phyloP scores from a whole-genome alignment of 257 asterid genomes.

The Misopates orontium region DNA sequence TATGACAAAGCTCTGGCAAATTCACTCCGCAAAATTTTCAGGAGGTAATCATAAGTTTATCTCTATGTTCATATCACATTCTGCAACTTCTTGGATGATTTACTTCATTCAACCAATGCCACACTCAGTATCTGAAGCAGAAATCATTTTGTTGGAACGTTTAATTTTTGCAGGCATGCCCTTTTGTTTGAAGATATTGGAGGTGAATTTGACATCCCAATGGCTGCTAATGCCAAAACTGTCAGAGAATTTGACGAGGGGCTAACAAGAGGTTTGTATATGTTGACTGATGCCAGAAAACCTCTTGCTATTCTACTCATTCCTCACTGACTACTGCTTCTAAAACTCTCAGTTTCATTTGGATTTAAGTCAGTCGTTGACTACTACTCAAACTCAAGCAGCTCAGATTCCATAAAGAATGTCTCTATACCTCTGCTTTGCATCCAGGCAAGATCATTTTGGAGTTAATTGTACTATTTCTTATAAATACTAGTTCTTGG shows the following conservation, averaged over 20 bases:
- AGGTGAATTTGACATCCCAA: conserved; percentile 79
- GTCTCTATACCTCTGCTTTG: conserved; percentile 81
- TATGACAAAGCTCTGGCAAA: conserved; percentile 91
- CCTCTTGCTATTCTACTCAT: conserved; percentile 4
- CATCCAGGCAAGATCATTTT: conserved; percentile 72
- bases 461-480: conserved; percentile 12
- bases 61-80: background rate
- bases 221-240: conserved; percentile 74
- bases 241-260: conserved; percentile 94
- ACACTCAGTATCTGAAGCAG: conserved; percentile 16
- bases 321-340: conserved; percentile 21
- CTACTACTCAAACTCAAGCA: conserved; percentile 90
- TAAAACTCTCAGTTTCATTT: conserved; percentile 70
- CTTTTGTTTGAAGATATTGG: conserved; percentile 85
- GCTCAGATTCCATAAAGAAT: conserved; percentile 76
- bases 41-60: conserved; percentile 37
- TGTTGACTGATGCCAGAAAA: conserved; percentile 25
- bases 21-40: conserved; percentile 74
- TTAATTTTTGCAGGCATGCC: conserved; percentile 66
- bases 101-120: background rate
- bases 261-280: conserved; percentile 74
- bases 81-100: conserved; percentile 17
- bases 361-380: conserved; percentile 97
- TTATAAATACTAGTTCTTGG: background rate
- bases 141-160: conserved; percentile 8